Base-by-base conservation (phyloP, 2,329 filamentous ascomycete genomes). In the Pseudopithomyces chartarum region DNA sequence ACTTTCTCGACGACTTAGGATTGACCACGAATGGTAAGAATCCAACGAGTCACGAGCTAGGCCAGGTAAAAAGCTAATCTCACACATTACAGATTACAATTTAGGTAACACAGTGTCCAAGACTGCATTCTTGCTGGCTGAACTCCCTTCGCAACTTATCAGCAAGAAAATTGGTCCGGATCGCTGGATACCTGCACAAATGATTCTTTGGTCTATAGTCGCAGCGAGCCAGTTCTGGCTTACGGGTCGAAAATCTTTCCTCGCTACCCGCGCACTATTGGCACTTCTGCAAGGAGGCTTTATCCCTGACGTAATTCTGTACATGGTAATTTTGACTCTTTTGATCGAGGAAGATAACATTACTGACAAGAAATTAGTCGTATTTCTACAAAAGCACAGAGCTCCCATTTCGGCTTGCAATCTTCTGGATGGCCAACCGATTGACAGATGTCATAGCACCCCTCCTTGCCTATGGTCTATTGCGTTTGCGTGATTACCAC, bases 121-220 rank as follows among this genome's bases (percentile, higher is more conserved):
- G 76, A 84, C 84, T 22, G 91, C 90, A 73, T 96, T 95, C 78
- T 91, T 96, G n/a, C 60, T 65, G 11, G 74, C 77, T 1, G 77
- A 78, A 48, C 68, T 80, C n/a, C 78, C 78, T 2, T 75, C 75
- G 0, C 76, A 78, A 36, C 67, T 80, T 10, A 67, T 78, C 17
- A 77, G 74, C 36, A 80, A 79, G 52, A 73, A 73, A 52, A 63
- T 75, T 8, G 76, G 78, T 0, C 76, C 77, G 6, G 71, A 76
- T 48, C 66, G 69, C 13, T 77, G 75, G 63, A 73, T 79, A 12
- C 77, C 77, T 5, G 63, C 72, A 38, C 71, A 77, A 57, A 77
- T 78, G 71, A 66, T 78, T 6, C 60, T 68, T 1, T 80, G 78
- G 78, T 73, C 69, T 23, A 52, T 78, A 2, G 77, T 80, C 59